Conservation (phyloP, 1,139 yeast genomes). For the Blastobotrys serpentis region DNA sequence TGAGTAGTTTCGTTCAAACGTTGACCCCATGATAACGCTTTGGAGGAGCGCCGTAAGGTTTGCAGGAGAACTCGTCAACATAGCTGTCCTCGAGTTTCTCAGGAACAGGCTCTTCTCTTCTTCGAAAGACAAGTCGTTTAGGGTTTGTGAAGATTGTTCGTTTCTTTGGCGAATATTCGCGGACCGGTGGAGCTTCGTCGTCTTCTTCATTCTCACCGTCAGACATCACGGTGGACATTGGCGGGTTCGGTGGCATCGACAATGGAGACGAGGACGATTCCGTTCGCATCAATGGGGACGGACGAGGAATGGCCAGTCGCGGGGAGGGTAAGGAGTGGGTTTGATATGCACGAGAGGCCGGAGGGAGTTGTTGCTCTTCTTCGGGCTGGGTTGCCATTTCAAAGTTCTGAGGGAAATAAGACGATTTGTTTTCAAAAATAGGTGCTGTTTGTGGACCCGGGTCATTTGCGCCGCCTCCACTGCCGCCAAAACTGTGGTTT, state of each 20-base stretch:
- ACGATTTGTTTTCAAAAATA: constrained; percentile 6
- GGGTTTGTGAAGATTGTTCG: constrained; percentile 24
- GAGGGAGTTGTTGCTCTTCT: not conserved
- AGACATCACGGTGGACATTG: constrained; percentile 1
- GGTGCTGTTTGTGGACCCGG: constrained; percentile 11
- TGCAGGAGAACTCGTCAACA: constrained; percentile 32
- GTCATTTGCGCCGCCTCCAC: not conserved
- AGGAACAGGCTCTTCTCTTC: constrained; percentile 22
- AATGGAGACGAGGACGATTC: not conserved
- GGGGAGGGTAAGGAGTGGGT: not conserved
- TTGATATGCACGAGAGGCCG: not conserved
- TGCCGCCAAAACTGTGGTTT: too few species aligned
- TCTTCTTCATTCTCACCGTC: constrained; percentile 10
- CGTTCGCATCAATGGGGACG: not conserved
- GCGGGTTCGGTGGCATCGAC: constrained; percentile 1
- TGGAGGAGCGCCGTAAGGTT: constrained; percentile 37
- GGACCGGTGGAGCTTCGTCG: not conserved
- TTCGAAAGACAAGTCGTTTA: constrained; percentile 22
- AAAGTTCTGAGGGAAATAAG: constrained; percentile 7
- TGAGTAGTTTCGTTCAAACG: too few species aligned
- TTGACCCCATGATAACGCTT: constrained; percentile 33
- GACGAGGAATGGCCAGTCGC: not conserved
- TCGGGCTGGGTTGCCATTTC: not conserved
- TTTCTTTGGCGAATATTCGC: constrained; percentile 11
- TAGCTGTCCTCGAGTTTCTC: constrained; percentile 19